These are phyloP conservation scores for Willaertia magna DNA, from an alignment of 208 protist genomes.

Conservation along the genomic window DNA sequence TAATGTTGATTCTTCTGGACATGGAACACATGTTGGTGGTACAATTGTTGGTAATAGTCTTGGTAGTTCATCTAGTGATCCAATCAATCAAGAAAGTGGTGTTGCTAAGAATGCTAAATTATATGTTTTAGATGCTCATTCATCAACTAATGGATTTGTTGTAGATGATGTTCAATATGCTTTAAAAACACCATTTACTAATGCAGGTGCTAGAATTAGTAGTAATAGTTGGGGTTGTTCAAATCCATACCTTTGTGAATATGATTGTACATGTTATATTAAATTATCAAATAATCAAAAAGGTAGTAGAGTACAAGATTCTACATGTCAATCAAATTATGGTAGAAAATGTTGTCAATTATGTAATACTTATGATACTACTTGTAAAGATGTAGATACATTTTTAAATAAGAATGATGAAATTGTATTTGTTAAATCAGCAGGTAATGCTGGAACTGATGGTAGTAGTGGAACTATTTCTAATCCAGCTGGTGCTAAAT, in stretches of 20 bases:
- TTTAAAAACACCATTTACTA: constrained; percentile 17
- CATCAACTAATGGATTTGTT: background rate
- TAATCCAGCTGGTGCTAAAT: background rate
- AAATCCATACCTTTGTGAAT: background rate
- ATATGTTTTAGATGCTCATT: constrained; percentile 42
- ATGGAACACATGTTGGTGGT: constrained; percentile 67
- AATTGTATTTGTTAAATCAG: constrained; percentile 15
- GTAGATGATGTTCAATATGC: constrained; percentile 43
- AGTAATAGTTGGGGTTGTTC: constrained; percentile 36
- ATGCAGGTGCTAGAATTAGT: constrained; percentile 49
- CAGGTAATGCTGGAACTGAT: constrained; percentile 43
- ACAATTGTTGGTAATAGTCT: constrained; percentile 38
- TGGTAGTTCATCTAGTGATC: background rate
- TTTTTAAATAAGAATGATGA: background rate
- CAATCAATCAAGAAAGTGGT: constrained; percentile 40
- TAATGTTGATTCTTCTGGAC: constrained; percentile 29
- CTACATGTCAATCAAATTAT: background rate
- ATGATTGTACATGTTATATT: background rate
- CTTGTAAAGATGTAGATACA: background rate
- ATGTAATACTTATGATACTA: background rate
- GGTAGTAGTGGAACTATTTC: background rate
- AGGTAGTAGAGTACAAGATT: background rate
- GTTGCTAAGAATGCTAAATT: constrained; percentile 59
- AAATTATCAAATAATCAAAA: background rate
- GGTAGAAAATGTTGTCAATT: background rate